Base-by-base conservation (phyloP, 345 rosid species). In the Pelargonium nanum region DNA sequence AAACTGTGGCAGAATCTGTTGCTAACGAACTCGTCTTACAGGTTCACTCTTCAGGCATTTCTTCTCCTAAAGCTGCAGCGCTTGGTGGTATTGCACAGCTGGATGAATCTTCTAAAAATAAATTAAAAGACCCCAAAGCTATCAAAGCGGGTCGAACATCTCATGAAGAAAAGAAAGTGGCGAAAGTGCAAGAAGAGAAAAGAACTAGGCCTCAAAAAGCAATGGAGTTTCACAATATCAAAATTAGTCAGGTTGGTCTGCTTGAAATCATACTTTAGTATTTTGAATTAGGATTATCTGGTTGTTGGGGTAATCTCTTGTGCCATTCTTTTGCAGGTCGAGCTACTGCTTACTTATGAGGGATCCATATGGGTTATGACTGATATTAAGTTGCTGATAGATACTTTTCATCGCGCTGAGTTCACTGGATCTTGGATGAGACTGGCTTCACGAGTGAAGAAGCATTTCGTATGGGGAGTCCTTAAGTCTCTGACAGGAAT, bases 381-480 rank as follows among this genome's bases (percentile, higher is more conserved):
- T 70, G 99, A 94, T 76, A 92, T 94, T 40, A 90, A 94, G 77
- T 66, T 93, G 73, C 78, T 90, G 71, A 93, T 93, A 96, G 99
- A 93, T 81, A 87, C 97, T 22, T 90, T 86, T 76, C 89, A 87
- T 66, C 87, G 88, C 4, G 80, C 59, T 24, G 96, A 86, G 81
- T 88, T 93, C 70, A 84, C 87, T 56, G 97, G 97, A 60, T 90
- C 95, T 20, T 90, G 99, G 99, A 90, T 97, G 74, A 84, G 88
- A 71, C 79, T 93, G n/a, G 90, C 90, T 75, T 90, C 99, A 32
- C 85, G 97, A 60, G 99, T 93, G 45, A 93, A 93, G 81, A 93
- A 93, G 76, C 97, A 90, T 71, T 89, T 93, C 13, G 89, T 89
- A 53, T 93, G 99, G 99, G 99, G 97, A 59, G 96, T 92, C 63